Conservation (phyloP, 1,139 yeast species). For the Kodamaea ohmeri region DNA sequence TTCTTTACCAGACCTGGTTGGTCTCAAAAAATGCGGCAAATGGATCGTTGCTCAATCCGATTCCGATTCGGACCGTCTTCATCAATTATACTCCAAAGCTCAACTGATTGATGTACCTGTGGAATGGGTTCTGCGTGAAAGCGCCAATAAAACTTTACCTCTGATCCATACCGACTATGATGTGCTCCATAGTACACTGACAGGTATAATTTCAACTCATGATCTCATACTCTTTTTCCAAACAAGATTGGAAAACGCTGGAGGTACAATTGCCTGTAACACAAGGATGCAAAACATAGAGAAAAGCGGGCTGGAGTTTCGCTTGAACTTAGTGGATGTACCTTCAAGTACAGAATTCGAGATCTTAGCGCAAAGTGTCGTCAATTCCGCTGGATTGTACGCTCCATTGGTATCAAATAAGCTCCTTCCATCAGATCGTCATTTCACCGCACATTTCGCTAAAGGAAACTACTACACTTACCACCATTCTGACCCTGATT, state of each 20-base stretch:
- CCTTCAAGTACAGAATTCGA: slow-evolving; percentile 36
- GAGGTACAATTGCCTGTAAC: slow-evolving; percentile 64
- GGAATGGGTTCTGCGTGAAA: slow-evolving; percentile 45
- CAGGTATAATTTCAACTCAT: slow-evolving; percentile 85
- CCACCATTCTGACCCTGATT: slow-evolving; percentile 29
- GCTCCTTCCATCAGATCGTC: slow-evolving; percentile 62
- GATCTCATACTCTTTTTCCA: slow-evolving; percentile 61
- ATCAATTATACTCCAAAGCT: slow-evolving; percentile 50
- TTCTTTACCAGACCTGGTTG: slow-evolving; percentile 30
- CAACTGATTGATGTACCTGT: slow-evolving; percentile 55
- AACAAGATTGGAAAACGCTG: slow-evolving; percentile 50
- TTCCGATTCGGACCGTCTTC: slow-evolving; percentile 56
- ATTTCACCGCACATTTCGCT: slow-evolving; percentile 61
- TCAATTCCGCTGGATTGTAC: slow-evolving; percentile 77
- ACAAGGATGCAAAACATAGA: slow-evolving; percentile 53
- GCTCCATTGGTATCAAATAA: slow-evolving; percentile 70
- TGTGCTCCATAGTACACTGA: slow-evolving; percentile 71
- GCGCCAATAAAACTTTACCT: slow-evolving; percentile 57
- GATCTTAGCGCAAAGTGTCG: slow-evolving; percentile 54
- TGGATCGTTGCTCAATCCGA: slow-evolving; percentile 85
- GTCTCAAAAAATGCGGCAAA: slow-evolving; percentile 61
- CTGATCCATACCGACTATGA: slow-evolving; percentile 61
- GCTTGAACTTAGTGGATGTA: slow-evolving; percentile 31
- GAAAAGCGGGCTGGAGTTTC: slow-evolving; percentile 26
- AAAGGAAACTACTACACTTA: slow-evolving; percentile 80